Conservation (phyloP, 75 land plant genomes). For the Selaginella moellendorffii region DNA sequence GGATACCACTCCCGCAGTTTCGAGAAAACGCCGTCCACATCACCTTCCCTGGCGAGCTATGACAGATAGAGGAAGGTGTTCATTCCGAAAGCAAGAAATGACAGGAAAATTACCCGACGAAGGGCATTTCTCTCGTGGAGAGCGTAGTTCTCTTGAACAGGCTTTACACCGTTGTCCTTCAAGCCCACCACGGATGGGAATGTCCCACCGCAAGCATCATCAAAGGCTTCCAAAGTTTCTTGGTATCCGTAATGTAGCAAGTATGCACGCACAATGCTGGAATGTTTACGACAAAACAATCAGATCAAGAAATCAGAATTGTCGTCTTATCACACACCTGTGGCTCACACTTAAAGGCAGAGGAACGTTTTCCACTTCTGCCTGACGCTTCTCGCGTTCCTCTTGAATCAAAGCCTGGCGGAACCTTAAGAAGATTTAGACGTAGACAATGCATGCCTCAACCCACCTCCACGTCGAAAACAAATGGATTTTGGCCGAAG, state of each 20-base stretch:
- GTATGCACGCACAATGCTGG: slow-evolving; percentile 75
- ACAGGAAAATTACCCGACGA: slow-evolving; percentile 44
- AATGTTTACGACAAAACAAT: neutral
- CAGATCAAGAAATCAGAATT: neutral
- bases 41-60: slow-evolving; percentile 64
- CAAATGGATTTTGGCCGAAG: slow-evolving; percentile 77
- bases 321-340: no score
- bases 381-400: slow-evolving; percentile 48
- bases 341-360: slow-evolving; percentile 53
- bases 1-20: slow-evolving; percentile 84
- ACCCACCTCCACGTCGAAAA: slow-evolving; percentile 64
- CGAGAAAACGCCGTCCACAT: slow-evolving; percentile 53
- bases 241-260: slow-evolving; percentile 90
- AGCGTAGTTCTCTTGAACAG: slow-evolving; percentile 40
- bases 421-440: neutral
- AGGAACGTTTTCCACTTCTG: slow-evolving; percentile 36
- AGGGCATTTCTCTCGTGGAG: slow-evolving; percentile 50
- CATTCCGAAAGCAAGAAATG: neutral
- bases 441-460: neutral
- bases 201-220: slow-evolving; percentile 48
- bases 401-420: slow-evolving; percentile 45
- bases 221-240: slow-evolving; percentile 74
- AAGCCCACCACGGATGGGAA: slow-evolving; percentile 28
- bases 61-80: neutral
- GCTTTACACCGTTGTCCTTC: slow-evolving; percentile 35